phyloP scores from a whole-genome alignment of 345 rosid genomes.

The Ailanthus altissimus region DNA sequence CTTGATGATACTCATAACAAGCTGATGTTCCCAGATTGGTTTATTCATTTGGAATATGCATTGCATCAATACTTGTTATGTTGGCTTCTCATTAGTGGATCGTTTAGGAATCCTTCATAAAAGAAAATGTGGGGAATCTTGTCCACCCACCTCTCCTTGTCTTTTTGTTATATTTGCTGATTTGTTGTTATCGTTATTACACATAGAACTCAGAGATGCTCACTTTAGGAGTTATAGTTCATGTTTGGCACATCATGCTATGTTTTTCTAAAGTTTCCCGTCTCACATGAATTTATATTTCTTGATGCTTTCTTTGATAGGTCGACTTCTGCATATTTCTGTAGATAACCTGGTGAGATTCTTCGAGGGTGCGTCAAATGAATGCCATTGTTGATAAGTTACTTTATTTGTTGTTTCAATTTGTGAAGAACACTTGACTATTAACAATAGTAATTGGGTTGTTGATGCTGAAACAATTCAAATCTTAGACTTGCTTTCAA shows the following conservation, averaged over 20 bases:
- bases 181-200: background rate
- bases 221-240: background rate
- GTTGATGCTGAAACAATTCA: background rate
- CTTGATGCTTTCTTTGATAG: background rate
- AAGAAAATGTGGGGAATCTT: background rate
- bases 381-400: background rate
- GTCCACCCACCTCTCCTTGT: background rate
- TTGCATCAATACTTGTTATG: background rate
- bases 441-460: background rate
- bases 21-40: constrained; percentile 9
- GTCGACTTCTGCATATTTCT: background rate
- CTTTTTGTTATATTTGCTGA: background rate
- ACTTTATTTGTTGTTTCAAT: background rate
- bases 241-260: background rate
- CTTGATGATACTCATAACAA: background rate
- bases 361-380: background rate
- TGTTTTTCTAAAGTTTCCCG: constrained; percentile 4
- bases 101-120: constrained; percentile 5
- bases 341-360: background rate
- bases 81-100: constrained; percentile 10
- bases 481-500: background rate
- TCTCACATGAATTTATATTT: background rate
- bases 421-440: background rate
- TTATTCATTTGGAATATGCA: constrained; percentile 7
- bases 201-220: background rate